These are phyloP conservation scores for Withania somnifera DNA, from an alignment of 305 asterid species.

Conservation along the genomic window DNA sequence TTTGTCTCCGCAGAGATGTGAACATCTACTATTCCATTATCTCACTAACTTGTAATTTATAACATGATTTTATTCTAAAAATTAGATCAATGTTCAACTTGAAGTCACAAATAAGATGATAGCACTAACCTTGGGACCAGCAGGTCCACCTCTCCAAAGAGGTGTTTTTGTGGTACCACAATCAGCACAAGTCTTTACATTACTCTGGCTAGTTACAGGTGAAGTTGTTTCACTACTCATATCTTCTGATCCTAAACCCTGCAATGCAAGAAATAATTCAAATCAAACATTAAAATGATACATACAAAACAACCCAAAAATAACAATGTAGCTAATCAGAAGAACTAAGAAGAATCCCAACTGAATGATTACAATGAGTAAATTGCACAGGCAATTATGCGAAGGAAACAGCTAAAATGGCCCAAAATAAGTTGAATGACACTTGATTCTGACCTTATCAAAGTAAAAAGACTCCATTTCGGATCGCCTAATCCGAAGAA, in stretches of 20 bases:
- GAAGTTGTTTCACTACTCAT: conserved; percentile 31
- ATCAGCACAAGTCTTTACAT: conserved; percentile 55
- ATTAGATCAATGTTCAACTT: conserved; percentile 8
- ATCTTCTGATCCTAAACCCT: conserved; percentile 59
- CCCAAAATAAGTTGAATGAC: background rate
- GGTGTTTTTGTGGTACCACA: conserved; percentile 80
- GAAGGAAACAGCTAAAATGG: background rate
- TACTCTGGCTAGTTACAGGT: conserved; percentile 28
- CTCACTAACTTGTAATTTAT: background rate
- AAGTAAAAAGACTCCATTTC: background rate
- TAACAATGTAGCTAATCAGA: background rate
- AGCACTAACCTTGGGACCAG: conserved; percentile 67
- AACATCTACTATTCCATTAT: background rate
- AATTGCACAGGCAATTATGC: background rate
- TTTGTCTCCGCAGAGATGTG: too few relatives aligned
- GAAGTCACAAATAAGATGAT: conserved; percentile 2
- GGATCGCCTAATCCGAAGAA: background rate
- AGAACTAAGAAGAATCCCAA: background rate
- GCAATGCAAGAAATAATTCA: background rate
- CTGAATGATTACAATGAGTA: background rate
- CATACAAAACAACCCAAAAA: background rate
- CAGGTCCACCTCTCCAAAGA: conserved; percentile 82
- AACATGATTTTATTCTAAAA: conserved; percentile 9
- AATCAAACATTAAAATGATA: background rate
- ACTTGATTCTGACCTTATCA: background rate